Base-by-base conservation (phyloP, 495 filamentous ascomycete species). In the Daldinia bambusicola region DNA sequence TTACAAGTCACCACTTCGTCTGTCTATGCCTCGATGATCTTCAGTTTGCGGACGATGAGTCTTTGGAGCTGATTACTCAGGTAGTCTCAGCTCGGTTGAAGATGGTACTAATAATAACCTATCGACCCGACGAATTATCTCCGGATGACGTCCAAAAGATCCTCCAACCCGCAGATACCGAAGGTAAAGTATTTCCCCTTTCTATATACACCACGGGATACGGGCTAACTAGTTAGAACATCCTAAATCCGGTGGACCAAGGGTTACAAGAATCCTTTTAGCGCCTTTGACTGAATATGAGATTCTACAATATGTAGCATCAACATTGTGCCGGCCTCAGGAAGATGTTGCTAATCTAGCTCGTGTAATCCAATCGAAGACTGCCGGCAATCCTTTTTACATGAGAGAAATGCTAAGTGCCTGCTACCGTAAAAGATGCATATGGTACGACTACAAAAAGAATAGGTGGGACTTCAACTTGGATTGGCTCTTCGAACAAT, bases 401-500 rank as follows among this genome's bases (percentile, higher is more conserved):
- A 90, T 97, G 67, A 87, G 92, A 34, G 92, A 96, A 77, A 94
- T 97, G 88, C 85, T 97, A n/a, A 91, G 91, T 74, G 90, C 91
- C 7, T 94, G 92, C 74, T 89, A 96, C 77, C 88, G 90, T 16
- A 96, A 93, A 76, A 89, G 89, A 70, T 95, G 91, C 73, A 89
- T 97, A 56, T 96, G 90, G 88, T 97, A 94, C 79, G 91, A 91
- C 51, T 97, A 93, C 86, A 90, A 89, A 69, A 85, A 89, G 45
- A 89, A 87, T 20, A 82, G 81, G 41, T 97, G 94, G 94, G 84
- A 89, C n/a, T 97, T 89, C 75, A 90, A 95, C 72, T 78, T 97
- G 9, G 92, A 97, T 76, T 85, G 86, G 59, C 88, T 96, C 0
- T 96, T 96, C 71, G 88, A 88, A 18, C 89, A 94, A 65, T 95